These are phyloP conservation scores for Tephrocybe sp. DNA, from an alignment of 768 basidiomycete genomes.

Conservation along the genomic window DNA sequence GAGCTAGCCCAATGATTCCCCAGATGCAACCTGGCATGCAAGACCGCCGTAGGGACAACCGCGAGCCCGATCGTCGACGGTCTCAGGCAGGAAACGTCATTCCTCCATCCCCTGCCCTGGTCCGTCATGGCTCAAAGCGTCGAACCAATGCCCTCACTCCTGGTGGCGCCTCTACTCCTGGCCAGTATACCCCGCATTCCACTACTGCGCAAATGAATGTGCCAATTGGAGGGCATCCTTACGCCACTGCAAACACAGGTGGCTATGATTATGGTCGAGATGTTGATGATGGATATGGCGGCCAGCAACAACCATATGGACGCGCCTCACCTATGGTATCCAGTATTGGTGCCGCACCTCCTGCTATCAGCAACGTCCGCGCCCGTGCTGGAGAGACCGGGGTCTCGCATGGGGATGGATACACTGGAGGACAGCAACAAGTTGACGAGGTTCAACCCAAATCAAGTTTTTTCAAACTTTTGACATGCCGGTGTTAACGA, in stretches of 20 bases:
- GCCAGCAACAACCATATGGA: conserved; percentile 61
- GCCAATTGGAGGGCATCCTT: conserved; percentile 66
- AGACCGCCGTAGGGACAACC: conserved; percentile 63
- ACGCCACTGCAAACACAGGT: conserved; percentile 57
- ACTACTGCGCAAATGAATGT: conserved; percentile 75
- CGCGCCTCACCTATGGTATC: conserved; percentile 83
- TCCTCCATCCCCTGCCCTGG: conserved; percentile 78
- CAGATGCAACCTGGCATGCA: conserved; percentile 55
- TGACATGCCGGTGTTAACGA: conserved; percentile 76
- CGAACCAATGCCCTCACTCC: conserved; percentile 61
- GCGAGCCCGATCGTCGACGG: conserved; percentile 65
- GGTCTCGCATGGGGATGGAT: conserved; percentile 59
- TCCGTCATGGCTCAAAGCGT: conserved; percentile 74
- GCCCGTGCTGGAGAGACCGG: conserved; percentile 71
- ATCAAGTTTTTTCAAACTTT: conserved; percentile 59
- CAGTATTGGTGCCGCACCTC: conserved; percentile 63
- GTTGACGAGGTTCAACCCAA: conserved; percentile 53
- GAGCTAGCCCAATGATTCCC: conserved; percentile 60
- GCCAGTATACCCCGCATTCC: conserved; percentile 70
- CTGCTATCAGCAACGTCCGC: conserved; percentile 71
- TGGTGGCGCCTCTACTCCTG: conserved; percentile 42
- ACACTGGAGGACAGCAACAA: conserved; percentile 56
- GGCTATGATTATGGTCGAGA: conserved; percentile 58
- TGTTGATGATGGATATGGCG: conserved; percentile 58
- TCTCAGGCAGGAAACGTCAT: conserved; percentile 55